phyloP scores from a whole-genome alignment of 208 protist species.

The Leishmania arabica region DNA sequence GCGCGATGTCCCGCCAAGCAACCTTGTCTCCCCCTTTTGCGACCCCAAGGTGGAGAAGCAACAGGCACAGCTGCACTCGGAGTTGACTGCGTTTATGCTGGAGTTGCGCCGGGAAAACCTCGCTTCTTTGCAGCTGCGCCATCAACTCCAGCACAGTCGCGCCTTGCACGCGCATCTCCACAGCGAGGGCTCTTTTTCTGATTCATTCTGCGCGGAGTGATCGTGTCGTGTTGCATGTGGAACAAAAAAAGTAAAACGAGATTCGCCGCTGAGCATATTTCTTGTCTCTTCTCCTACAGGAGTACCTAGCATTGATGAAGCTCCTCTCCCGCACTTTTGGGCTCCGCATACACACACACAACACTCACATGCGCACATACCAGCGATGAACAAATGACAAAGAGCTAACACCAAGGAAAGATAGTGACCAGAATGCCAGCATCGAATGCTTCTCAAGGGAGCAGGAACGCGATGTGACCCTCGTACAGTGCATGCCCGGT shows the following conservation, averaged over 20 bases:
- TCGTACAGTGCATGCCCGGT: background rate
- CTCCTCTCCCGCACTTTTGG: background rate
- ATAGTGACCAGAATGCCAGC: background rate
- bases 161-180: conserved; percentile 13
- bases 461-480: background rate
- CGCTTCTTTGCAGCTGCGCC: conserved; percentile 31
- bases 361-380: background rate
- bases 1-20: background rate
- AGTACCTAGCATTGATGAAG: background rate
- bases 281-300: background rate
- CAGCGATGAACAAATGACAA: background rate
- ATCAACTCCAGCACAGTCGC: conserved; percentile 39
- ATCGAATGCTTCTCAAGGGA: background rate
- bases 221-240: background rate
- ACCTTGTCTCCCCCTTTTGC: conserved; percentile 26
- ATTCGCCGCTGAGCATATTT: background rate
- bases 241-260: background rate
- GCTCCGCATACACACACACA: too few relatives aligned
- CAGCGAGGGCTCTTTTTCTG: background rate
- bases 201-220: background rate
- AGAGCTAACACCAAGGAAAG: background rate
- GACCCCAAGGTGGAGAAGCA: conserved; percentile 56
- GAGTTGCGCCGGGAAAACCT: conserved; percentile 39
- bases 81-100: conserved; percentile 59
- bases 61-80: conserved; percentile 47